phyloP scores from a whole-genome alignment of 176 grass and related monocot species.

The Raddia guianensis region DNA sequence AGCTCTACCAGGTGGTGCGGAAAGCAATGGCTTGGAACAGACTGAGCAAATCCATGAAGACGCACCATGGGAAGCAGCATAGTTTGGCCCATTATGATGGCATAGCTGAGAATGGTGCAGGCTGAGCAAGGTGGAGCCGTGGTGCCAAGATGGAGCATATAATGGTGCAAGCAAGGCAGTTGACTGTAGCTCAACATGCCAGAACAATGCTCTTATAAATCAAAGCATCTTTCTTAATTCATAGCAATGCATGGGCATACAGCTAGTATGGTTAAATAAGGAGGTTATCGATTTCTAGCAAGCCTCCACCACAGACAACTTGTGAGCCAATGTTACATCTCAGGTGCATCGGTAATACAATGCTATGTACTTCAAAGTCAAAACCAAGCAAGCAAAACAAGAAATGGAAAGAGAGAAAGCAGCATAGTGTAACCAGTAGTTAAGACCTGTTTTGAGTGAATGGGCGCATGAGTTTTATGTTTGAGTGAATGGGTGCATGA shows the following conservation, averaged over 20 bases:
- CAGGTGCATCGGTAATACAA: not conserved
- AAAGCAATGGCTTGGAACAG: too few relatives aligned
- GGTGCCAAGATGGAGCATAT: too few relatives aligned
- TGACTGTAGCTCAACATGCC: too few relatives aligned
- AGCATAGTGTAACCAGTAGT: not conserved
- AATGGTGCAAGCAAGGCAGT: too few relatives aligned
- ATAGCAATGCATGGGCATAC: not conserved
- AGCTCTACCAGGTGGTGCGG: too few relatives aligned
- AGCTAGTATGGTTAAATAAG: not conserved
- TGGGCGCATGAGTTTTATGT: not conserved
- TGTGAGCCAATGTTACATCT: not conserved
- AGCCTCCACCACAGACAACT: not conserved
- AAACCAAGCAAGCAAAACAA: slow-evolving; percentile 9
- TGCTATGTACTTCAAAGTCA: not conserved
- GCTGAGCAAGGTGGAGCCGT: too few relatives aligned
- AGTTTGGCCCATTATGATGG: too few relatives aligned
- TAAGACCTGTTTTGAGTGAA: not conserved
- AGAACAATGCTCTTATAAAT: too few relatives aligned
- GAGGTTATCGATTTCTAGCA: not conserved
- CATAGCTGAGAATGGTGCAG: too few relatives aligned
- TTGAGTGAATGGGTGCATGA: too few relatives aligned
- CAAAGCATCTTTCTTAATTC: not conserved
- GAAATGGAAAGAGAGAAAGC: not conserved
- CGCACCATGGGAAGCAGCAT: too few relatives aligned
- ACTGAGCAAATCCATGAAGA: too few relatives aligned